Percentiles rank a stretch among this genome's conserved stretches.
These are phyloP conservation scores for Sporothrix pallida DNA, from an alignment of 2,329 filamentous ascomycete genomes.

Conservation along the genomic window DNA sequence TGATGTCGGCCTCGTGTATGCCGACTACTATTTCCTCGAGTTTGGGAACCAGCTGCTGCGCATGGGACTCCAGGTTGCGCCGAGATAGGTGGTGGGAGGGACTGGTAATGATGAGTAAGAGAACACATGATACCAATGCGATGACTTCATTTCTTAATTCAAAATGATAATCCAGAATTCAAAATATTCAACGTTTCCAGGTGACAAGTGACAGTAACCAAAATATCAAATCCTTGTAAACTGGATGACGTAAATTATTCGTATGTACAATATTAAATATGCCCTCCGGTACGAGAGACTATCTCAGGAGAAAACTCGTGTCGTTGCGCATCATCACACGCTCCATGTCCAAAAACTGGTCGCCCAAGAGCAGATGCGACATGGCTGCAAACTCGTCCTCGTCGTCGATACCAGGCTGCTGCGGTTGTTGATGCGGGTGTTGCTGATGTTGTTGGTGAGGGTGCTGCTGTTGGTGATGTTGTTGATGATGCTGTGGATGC, in stretches of 20 bases:
- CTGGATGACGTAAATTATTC: not conserved
- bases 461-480: not conserved
- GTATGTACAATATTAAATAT: not conserved
- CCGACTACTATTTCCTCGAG: slow-evolving; percentile 54
- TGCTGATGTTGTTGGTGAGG: not conserved
- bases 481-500: not conserved
- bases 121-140: not conserved
- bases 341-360: slow-evolving; percentile 40
- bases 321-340: slow-evolving; percentile 38
- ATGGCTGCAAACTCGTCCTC: slow-evolving; percentile 42
- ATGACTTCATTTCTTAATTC: not conserved
- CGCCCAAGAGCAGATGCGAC: slow-evolving; percentile 41
- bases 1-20: slow-evolving; percentile 52
- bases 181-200: too few species aligned
- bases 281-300: not conserved
- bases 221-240: not conserved
- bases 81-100: not conserved
- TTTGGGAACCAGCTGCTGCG: slow-evolving; percentile 53
- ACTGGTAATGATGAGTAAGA: too few species aligned
- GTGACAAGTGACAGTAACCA: too few species aligned
- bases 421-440: not conserved
- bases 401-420: slow-evolving; percentile 4
- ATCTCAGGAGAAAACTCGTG: slow-evolving; percentile 24
- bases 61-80: slow-evolving; percentile 40
- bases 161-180: not conserved